Conservation (phyloP, 2,329 filamentous ascomycete species). For the Massarina eburnea region DNA sequence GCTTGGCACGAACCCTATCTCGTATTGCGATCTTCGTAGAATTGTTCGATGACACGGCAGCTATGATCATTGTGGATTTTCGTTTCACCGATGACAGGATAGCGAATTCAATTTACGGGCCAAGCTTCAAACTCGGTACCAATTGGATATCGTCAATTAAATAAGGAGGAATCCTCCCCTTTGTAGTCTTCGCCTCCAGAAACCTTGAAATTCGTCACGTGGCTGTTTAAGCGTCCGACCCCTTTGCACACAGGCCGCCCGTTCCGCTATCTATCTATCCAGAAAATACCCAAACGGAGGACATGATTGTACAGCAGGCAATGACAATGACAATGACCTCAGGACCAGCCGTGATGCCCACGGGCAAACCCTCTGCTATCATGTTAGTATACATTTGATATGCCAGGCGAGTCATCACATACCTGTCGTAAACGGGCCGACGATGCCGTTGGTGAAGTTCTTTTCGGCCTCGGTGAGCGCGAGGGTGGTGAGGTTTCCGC, state of each 20-base stretch:
- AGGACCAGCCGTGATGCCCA: constrained; percentile 32
- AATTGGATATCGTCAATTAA: too few species aligned
- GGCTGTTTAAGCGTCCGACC: too few species aligned
- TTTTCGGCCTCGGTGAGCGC: constrained; percentile 47
- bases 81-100: too few species aligned
- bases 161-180: too few species aligned
- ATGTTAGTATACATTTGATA: too few species aligned
- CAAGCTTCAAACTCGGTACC: too few species aligned
- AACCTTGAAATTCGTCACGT: too few species aligned
- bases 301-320: constrained; percentile 18
- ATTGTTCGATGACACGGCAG: not conserved
- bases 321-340: constrained; percentile 19
- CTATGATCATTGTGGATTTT: too few species aligned
- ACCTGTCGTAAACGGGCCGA: constrained; percentile 40
- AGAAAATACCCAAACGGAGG: constrained; percentile 27
- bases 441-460: constrained; percentile 50
- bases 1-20: not conserved
- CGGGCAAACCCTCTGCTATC: constrained; percentile 29
- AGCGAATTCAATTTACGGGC: too few species aligned
- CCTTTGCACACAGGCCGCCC: not conserved
- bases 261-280: constrained; percentile 1
- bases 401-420: too few species aligned
- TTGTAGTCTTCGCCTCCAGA: too few species aligned
- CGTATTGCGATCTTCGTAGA: not conserved
- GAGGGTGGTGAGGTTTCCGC: constrained; percentile 50